These are phyloP conservation scores for Hypoxylon rickii DNA, from an alignment of 495 filamentous ascomycete genomes.

Conservation along the genomic window DNA sequence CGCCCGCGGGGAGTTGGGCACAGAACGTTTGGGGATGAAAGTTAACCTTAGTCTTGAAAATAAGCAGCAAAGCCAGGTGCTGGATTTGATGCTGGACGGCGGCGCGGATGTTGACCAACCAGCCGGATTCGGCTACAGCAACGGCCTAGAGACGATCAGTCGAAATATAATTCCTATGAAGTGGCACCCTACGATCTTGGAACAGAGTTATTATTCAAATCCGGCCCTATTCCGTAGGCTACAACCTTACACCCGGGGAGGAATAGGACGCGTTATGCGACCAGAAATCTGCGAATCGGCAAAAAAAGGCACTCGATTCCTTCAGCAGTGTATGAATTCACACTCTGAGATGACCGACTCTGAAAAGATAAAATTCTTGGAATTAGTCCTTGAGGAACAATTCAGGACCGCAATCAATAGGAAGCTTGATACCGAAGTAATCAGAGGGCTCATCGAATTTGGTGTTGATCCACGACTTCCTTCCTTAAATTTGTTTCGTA, in stretches of 20 bases:
- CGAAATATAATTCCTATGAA: neutral
- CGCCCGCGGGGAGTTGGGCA: too few relatives aligned
- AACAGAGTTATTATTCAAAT: slow-evolving; percentile 14
- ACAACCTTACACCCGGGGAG: neutral
- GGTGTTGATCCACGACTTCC: slow-evolving; percentile 17
- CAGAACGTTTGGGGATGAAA: too few relatives aligned
- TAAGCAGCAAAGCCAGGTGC: neutral
- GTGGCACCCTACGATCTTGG: slow-evolving; percentile 6
- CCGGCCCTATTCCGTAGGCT: slow-evolving; percentile 5
- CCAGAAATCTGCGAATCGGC: slow-evolving; percentile 19
- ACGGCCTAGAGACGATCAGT: neutral
- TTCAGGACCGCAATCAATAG: slow-evolving; percentile 5
- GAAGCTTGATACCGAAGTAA: slow-evolving; percentile 2
- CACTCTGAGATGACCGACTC: neutral
- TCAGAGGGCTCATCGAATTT: slow-evolving; percentile 18
- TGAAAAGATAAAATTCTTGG: slow-evolving; percentile 6
- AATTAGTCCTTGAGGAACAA: slow-evolving; percentile 26
- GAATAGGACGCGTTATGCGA: slow-evolving; percentile 1
- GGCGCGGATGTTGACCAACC: slow-evolving; percentile 23
- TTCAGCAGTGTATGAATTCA: slow-evolving; percentile 17
- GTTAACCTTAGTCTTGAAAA: slow-evolving; percentile 3
- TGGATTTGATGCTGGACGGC: slow-evolving; percentile 7
- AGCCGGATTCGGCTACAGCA: too few relatives aligned
- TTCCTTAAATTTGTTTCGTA: too few relatives aligned
- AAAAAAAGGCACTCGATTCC: slow-evolving; percentile 7